phyloP scores from a whole-genome alignment of 2,329 filamentous ascomycete genomes.

The Myrmaecium sp. region DNA sequence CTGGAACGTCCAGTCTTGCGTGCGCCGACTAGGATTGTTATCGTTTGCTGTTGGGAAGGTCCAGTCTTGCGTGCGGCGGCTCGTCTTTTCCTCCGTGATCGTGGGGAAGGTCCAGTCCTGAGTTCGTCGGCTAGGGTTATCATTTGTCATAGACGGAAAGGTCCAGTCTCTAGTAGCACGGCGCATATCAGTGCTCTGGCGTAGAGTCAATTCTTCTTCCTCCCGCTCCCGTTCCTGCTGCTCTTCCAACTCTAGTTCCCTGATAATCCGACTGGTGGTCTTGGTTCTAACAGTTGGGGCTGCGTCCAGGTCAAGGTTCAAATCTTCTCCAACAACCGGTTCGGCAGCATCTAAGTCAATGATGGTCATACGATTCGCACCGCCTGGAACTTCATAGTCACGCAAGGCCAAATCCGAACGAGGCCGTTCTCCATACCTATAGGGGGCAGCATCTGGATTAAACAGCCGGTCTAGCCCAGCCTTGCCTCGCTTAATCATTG shows the following conservation, averaged over 20 bases:
- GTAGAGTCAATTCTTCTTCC: not conserved
- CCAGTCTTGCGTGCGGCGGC: slow-evolving; percentile 35
- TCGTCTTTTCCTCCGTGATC: slow-evolving; percentile 9
- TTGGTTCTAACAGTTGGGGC: slow-evolving; percentile 41
- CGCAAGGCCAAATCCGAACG: slow-evolving; percentile 40
- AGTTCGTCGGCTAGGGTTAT: slow-evolving; percentile 7
- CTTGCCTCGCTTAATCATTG: slow-evolving; percentile 39
- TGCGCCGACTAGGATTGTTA: slow-evolving; percentile 22
- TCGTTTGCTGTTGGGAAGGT: slow-evolving; percentile 27
- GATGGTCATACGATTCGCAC: slow-evolving; percentile 30
- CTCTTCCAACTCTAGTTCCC: slow-evolving; percentile 24
- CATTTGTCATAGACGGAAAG: slow-evolving; percentile 22
- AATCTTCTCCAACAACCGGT: slow-evolving; percentile 17
- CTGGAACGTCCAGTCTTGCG: slow-evolving; percentile 32
- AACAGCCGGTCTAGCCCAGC: slow-evolving; percentile 41
- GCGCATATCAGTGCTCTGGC: slow-evolving; percentile 5
- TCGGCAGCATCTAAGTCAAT: slow-evolving; percentile 42
- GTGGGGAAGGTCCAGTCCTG: slow-evolving; percentile 33
- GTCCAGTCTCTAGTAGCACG: slow-evolving; percentile 25
- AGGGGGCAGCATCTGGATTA: slow-evolving; percentile 36
- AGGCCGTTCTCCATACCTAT: slow-evolving; percentile 36
- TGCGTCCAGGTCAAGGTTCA: slow-evolving; percentile 27
- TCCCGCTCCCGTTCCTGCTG: slow-evolving; percentile 17
- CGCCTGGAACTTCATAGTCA: slow-evolving; percentile 21
- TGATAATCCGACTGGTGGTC: slow-evolving; percentile 30